Evolutionary conservation across 768 basidiomycete species (phyloP).

Genomic region (Amanita pallidorosea): DNA sequence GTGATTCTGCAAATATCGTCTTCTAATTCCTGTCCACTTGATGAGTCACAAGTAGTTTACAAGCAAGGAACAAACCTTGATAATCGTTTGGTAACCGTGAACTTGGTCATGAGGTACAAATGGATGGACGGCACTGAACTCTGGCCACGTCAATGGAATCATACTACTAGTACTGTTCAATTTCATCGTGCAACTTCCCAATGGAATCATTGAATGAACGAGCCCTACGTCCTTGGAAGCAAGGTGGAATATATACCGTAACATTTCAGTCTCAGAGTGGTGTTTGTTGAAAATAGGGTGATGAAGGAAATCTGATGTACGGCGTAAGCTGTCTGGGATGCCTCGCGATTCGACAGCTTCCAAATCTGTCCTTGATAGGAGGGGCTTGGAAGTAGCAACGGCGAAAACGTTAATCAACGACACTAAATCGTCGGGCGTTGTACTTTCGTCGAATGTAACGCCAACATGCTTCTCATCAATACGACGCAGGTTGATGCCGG

Average conservation of each 20-base stretch:
- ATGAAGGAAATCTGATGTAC: slow-evolving; percentile 61
- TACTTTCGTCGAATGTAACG: slow-evolving; percentile 88
- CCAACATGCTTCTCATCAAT: slow-evolving; percentile 73
- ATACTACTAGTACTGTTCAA: slow-evolving; percentile 97
- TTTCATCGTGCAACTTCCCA: slow-evolving; percentile 97
- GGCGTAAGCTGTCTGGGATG: slow-evolving; percentile 46
- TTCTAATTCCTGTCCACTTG: slow-evolving; percentile 67
- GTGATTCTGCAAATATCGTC: slow-evolving; percentile 87
- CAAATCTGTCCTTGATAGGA: slow-evolving; percentile 36
- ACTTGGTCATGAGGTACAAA: slow-evolving; percentile 89
- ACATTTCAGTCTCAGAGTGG: slow-evolving; percentile 98
- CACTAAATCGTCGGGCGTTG: slow-evolving; percentile 63
- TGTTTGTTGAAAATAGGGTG: slow-evolving; percentile 94
- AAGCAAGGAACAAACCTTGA: slow-evolving; percentile 39
- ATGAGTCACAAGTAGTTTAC: neutral
- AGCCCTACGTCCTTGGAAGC: slow-evolving; percentile 92
- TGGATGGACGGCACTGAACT: slow-evolving; percentile 85
- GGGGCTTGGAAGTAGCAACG: slow-evolving; percentile 41
- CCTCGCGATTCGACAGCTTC: slow-evolving; percentile 29
- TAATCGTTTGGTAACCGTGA: slow-evolving; percentile 72
- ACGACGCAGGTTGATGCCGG: slow-evolving; percentile 75
- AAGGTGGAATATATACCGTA: slow-evolving; percentile 91
- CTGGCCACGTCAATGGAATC: slow-evolving; percentile 92
- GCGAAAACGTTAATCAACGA: slow-evolving; percentile 77
- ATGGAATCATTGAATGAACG: slow-evolving; percentile 92